A percentile compares a stretch with the other conserved stretches of the same genome.
Conservation (phyloP, 1,139 yeast genomes). For the Zygosaccharomyces pseudobailii region DNA sequence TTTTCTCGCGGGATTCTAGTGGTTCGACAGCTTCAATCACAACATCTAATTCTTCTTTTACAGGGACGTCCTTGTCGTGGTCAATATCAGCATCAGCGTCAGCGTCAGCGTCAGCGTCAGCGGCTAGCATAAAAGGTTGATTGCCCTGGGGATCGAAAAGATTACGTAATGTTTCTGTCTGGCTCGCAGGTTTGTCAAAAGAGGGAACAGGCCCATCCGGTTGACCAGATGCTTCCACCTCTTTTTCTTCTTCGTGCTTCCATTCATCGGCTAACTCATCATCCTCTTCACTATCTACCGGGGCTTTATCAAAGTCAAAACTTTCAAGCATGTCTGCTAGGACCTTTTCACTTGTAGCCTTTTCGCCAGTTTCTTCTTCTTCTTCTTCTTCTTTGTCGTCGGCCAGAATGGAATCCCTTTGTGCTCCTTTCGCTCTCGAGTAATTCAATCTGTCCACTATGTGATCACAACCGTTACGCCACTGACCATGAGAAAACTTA, state of each 20-base stretch:
- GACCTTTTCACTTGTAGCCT: constrained; percentile 36
- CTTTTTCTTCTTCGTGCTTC: constrained; percentile 22
- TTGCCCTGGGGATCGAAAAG: constrained; percentile 51
- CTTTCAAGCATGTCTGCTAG: constrained; percentile 48
- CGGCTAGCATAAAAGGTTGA: constrained; percentile 33
- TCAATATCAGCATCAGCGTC: constrained; percentile 42
- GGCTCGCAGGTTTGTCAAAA: constrained; percentile 38
- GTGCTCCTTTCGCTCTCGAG: constrained; percentile 13
- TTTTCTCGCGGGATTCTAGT: constrained; percentile 18
- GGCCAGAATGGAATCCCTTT: constrained; percentile 4
- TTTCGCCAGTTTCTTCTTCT: constrained; percentile 30
- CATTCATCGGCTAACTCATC: constrained; percentile 36
- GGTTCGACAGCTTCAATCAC: constrained; percentile 11
- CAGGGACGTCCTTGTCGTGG: constrained; percentile 21
- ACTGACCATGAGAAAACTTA: constrained; percentile 50
- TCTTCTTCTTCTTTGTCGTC: constrained; percentile 22
- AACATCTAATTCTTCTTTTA: constrained; percentile 6
- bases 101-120: no score
- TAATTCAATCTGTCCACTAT: constrained; percentile 54
- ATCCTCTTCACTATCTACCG: constrained; percentile 45
- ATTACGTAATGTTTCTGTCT: constrained; percentile 58
- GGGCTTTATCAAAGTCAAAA: constrained; percentile 60
- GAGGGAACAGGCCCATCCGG: constrained; percentile 52
- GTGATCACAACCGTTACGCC: constrained; percentile 85
- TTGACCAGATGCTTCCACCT: constrained; percentile 17